phyloP scores from a whole-genome alignment of 495 filamentous ascomycete species.

The Oidiodendron maius region DNA sequence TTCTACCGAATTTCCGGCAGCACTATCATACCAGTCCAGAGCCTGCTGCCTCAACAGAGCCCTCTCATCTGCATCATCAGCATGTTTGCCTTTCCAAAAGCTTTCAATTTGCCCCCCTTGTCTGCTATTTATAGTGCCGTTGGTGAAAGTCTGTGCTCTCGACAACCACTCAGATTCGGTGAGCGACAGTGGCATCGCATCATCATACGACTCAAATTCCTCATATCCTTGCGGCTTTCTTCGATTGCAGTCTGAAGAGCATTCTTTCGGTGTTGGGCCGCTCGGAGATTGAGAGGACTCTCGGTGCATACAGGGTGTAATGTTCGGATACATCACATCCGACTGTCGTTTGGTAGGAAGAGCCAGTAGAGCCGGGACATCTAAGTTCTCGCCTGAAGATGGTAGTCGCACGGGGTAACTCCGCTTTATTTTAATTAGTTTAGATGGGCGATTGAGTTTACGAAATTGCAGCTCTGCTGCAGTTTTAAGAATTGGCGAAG shows the following conservation, averaged over 20 bases:
- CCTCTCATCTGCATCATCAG: background rate
- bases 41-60: background rate
- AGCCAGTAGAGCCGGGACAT: background rate
- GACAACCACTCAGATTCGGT: constrained; percentile 36
- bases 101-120: background rate
- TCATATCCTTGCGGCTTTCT: background rate
- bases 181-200: constrained; percentile 16
- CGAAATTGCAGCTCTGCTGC: constrained; percentile 15
- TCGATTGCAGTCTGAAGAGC: no score
- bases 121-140: background rate
- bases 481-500: constrained; percentile 18
- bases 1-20: background rate
- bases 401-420: no score
- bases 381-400: constrained; percentile 21
- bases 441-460: no score
- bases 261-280: background rate
- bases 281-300: background rate
- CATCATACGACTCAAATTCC: constrained; percentile 11
- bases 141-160: constrained; percentile 28
- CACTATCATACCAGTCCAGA: background rate
- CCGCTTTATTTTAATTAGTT: no score
- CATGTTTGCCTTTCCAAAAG: background rate
- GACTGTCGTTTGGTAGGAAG: background rate
- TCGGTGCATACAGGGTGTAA: background rate
- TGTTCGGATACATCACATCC: background rate